Evolutionary conservation across 2,329 filamentous ascomycete genomes (phyloP), one percentile per base, ranked within the genome.

Genomic region (Biscogniauxia sp.): DNA sequence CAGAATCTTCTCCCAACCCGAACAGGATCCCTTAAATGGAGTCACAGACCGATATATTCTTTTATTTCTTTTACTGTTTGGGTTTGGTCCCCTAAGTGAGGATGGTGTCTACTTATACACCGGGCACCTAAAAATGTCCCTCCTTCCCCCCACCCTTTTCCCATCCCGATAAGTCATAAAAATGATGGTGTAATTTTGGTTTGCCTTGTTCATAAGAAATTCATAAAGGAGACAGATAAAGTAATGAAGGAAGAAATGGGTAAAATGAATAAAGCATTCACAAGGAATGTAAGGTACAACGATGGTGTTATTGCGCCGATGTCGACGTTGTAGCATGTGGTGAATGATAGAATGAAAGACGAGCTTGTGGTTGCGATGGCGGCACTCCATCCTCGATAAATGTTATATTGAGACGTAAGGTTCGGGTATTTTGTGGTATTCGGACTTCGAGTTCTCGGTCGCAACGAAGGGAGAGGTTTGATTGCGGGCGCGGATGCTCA

Each of bases 151-250:
- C 41, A 26, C 6, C 11, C 17, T 19, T 50, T 6, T 49, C 23
- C 45, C 3, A 41, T 11, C 15, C 41, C 32, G 53, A 37, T 50
- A 53, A 53, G 50, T 57, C 57, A 60, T 56, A 60, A 65, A 65
- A 51, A 51, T 51, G 63, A 67, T 65, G 52, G 63, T 66, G 55
- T 59, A 45, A 45, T 45, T 37, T 37, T n/a, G n/a, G 13, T 32
- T 32, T 32, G 37, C 4, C 17, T 45, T 15, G 17, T 45, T 45
- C 37, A n/a, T 45, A n/a, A 45, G 15, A 45, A 17, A 45, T 17
- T 45, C 37, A 45, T 45, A 45, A 37, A 45, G 25, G 58, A 25
- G 19, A 51, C 19, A 63, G 59, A 64, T 61, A 58, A 59, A 54
- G 45, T 56, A 54, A 60, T 62, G 57, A 63, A 20, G 51, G 37